Evolutionary conservation across 2,329 filamentous ascomycete species (phyloP), one percentile per base, ranked within the genome.

Genomic region (Helotiales sp.): DNA sequence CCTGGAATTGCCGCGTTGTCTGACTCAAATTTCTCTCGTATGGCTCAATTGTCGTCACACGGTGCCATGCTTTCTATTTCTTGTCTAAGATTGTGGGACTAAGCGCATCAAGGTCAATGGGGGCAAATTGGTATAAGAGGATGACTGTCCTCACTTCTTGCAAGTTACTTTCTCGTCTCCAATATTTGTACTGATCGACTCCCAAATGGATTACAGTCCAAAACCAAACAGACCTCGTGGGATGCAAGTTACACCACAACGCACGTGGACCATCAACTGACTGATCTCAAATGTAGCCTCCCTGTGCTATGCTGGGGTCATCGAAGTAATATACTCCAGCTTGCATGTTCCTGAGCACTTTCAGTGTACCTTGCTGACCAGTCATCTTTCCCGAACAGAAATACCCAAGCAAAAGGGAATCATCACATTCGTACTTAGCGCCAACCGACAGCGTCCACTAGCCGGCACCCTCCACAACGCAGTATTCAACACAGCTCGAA

Each of bases 401-500:
- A 6, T 64, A 7, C 64, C 71, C 11, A 73, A 71, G n/a, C 86
- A 89, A 79, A 86, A 84, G 79, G 86, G 86, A 66, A 87, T 89
- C 75, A 82, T 84, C 60, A 83, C 84, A 76, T 97, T 95, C 83
- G 86, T 89, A 71, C 79, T 98, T 74, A 89, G 91, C 74, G 82
- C 91, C 72, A 97, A 97, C 87, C 91, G 91, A 78, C 93, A 96
- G 84, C 89, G 91, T 77, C 91, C 93, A 67, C 85, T 96, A 73
- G 93, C 92, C 71, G 92, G 92, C 75, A 84, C 90, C 68, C 80
- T 85, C 72, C 83, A 93, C 81, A 91, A 90, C 74, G 93, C 93
- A 77, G 81, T 97, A 83, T 97, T 97, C 90, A 98, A 98, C 87
- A 90, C 89, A 75, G 95, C 91, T 86, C 89, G 95, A 79, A 89